These are phyloP conservation scores for Ophiorrhiza pumila DNA, from an alignment of 257 asterid species.

Conservation along the genomic window DNA sequence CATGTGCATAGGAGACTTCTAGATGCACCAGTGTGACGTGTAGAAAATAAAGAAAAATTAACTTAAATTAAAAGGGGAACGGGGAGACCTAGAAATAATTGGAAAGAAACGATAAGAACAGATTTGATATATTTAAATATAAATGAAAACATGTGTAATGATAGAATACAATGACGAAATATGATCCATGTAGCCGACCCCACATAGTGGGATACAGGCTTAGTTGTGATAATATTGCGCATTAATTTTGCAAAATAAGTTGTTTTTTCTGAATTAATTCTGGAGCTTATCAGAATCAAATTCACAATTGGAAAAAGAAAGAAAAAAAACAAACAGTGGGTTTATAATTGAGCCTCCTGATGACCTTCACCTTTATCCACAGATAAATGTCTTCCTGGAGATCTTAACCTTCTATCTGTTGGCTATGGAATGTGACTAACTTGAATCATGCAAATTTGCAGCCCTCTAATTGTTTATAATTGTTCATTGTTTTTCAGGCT, in stretches of 20 bases:
- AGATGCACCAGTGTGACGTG: no score
- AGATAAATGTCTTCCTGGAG: neutral
- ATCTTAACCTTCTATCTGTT: neutral
- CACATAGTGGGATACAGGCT: no score
- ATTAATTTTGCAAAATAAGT: neutral
- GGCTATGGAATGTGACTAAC: neutral
- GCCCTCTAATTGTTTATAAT: neutral
- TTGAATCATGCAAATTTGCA: neutral
- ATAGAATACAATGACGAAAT: no score
- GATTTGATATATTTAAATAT: no score
- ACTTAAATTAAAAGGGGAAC: no score
- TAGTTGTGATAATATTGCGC: neutral
- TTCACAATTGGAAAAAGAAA: neutral
- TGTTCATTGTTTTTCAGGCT: conserved; percentile 40
- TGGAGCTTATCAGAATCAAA: neutral
- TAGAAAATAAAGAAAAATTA: no score
- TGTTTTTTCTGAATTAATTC: neutral
- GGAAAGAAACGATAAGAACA: no score
- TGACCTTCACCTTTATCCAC: neutral
- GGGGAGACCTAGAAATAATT: no score
- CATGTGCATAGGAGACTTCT: no score
- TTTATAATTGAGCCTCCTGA: neutral
- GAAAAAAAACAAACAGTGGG: neutral
- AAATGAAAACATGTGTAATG: no score
- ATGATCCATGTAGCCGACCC: no score